Percentiles rank a stretch among this genome's conserved stretches.
Conservation (phyloP, 306 rosid species). For the Cicer arietinum region DNA sequence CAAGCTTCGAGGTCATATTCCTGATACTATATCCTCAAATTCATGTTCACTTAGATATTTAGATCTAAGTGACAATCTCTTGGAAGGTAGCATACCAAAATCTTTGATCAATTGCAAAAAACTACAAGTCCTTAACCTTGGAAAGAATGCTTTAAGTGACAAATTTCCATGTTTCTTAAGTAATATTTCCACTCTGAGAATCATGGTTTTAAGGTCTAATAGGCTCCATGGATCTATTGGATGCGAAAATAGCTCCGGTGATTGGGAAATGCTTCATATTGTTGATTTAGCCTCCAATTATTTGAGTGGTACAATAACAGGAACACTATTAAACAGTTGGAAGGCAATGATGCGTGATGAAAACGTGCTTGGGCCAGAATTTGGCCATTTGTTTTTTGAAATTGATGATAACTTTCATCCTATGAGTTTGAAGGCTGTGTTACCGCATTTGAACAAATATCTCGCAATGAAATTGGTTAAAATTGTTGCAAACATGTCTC, state of each 20-base stretch:
- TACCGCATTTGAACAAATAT: background rate
- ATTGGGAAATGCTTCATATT: slow-evolving; percentile 41
- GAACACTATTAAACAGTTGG: slow-evolving; percentile 9
- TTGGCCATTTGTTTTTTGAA: slow-evolving; percentile 14
- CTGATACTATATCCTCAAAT: background rate
- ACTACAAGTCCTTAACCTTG: slow-evolving; percentile 38
- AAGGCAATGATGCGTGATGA: slow-evolving; percentile 39
- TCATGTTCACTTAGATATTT: slow-evolving; percentile 44
- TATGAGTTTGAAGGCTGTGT: background rate
- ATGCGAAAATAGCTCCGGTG: slow-evolving; percentile 22
- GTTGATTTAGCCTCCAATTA: slow-evolving; percentile 45
- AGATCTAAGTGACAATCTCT: slow-evolving; percentile 40
- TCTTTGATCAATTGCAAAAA: slow-evolving; percentile 24
- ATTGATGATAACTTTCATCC: background rate
- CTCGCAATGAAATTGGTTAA: background rate
- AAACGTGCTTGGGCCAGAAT: background rate
- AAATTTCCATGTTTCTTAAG: slow-evolving; percentile 39
- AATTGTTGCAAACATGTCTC: background rate
- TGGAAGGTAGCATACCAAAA: slow-evolving; percentile 40
- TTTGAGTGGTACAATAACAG: slow-evolving; percentile 40
- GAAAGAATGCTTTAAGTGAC: slow-evolving; percentile 10
- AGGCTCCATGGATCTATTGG: background rate
- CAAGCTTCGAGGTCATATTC: slow-evolving; percentile 23
- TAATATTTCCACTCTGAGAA: slow-evolving; percentile 6
- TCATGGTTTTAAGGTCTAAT: slow-evolving; percentile 27